These are phyloP conservation scores for Cercophora scortea DNA, from an alignment of 495 filamentous ascomycete species.

Conservation along the genomic window DNA sequence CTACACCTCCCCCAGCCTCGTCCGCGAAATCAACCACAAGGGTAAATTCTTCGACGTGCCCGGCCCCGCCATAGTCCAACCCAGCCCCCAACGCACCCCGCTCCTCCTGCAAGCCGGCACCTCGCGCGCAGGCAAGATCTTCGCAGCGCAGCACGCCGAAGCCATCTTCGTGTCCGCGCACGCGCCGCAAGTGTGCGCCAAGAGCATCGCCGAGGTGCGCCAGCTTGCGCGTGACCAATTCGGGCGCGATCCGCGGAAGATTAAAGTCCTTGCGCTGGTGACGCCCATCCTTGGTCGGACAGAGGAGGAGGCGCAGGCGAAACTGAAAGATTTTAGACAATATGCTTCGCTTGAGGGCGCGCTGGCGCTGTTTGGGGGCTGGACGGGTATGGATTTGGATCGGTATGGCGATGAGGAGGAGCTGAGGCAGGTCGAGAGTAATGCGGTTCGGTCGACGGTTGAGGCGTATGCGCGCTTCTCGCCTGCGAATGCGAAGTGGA, in stretches of 20 bases:
- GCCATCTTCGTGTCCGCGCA: constrained; percentile 48
- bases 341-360: constrained; percentile 53
- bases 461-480: constrained; percentile 32
- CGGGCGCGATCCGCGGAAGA: constrained; percentile 39
- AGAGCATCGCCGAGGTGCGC: constrained; percentile 45
- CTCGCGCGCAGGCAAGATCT: constrained; percentile 53
- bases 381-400: constrained; percentile 51
- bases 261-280: constrained; percentile 46
- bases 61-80: constrained; percentile 57
- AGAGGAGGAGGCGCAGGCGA: constrained; percentile 45
- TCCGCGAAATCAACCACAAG: constrained; percentile 57
- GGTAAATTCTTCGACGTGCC: constrained; percentile 61
- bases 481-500: constrained; percentile 49
- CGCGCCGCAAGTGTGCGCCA: constrained; percentile 33
- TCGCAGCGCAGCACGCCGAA: constrained; percentile 57
- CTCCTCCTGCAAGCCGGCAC: constrained; percentile 59
- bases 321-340: constrained; percentile 38
- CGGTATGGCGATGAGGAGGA: constrained; percentile 50
- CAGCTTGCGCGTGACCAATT: constrained; percentile 29
- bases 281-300: constrained; percentile 44
- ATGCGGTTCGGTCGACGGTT: constrained; percentile 43
- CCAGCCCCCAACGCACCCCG: constrained; percentile 58
- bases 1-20: constrained; percentile 51
- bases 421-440: constrained; percentile 53
- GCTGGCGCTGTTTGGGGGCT: constrained; percentile 53